A percentile compares a stretch with the other conserved stretches of the same genome.
Evolutionary conservation across 139 green algal genomes (phyloP).

Genomic region (Auxenochlorella protothecoides): DNA sequence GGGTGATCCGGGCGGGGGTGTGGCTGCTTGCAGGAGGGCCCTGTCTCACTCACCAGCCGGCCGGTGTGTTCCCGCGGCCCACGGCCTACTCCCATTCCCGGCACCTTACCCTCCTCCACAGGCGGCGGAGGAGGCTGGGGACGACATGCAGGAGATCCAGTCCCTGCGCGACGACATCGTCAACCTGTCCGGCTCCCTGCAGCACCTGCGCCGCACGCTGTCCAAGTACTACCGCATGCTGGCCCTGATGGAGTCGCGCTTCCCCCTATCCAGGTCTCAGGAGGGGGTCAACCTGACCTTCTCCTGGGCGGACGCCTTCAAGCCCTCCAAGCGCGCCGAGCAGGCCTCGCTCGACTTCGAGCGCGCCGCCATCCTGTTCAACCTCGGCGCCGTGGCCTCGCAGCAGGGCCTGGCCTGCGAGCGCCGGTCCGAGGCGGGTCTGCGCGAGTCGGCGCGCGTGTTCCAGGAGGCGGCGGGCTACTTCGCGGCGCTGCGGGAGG

Average conservation of each 20-base stretch:
- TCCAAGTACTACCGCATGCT: constrained; percentile 75
- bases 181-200: constrained; percentile 23
- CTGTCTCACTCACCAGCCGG: background rate
- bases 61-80: background rate
- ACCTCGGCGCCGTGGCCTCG: constrained; percentile 62
- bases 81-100: background rate
- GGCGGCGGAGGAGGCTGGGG: constrained; percentile 44
- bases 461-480: constrained; percentile 75
- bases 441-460: constrained; percentile 54
- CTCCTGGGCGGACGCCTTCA: constrained; percentile 74
- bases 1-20: background rate
- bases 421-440: constrained; percentile 47
- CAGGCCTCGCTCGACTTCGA: constrained; percentile 85
- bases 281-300: constrained; percentile 54
- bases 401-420: constrained; percentile 67
- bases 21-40: background rate
- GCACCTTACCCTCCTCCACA: constrained; percentile 1
- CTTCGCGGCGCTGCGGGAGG: constrained; percentile 64
- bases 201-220: constrained; percentile 27
- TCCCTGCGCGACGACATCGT: constrained; percentile 40
- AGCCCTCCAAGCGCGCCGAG: constrained; percentile 39
- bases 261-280: constrained; percentile 71
- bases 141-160: constrained; percentile 59
- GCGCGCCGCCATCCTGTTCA: constrained; percentile 88
- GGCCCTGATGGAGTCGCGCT: constrained; percentile 74